Evolutionary conservation across 768 basidiomycete genomes (phyloP).

Genomic region (Saitozyma sp.): DNA sequence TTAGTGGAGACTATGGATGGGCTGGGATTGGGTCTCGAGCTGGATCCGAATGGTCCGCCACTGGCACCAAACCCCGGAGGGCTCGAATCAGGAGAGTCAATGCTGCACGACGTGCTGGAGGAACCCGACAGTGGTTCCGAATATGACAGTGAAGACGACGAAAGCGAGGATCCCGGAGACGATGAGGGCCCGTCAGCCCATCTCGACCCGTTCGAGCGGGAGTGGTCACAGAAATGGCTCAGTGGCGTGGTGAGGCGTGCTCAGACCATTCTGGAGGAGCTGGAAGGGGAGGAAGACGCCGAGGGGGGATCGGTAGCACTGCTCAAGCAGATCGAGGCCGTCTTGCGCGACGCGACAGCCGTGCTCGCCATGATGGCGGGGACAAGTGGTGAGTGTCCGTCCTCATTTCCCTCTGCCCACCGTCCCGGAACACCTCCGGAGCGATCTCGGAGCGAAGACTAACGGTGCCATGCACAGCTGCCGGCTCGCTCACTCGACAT

Average conservation of each 20-base stretch:
- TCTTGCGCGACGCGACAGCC: conserved; percentile 46
- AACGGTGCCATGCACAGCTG: conserved; percentile 19
- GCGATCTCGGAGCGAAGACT: neutral
- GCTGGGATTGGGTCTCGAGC: conserved; percentile 26
- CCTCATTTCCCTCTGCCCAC: neutral
- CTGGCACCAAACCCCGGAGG: neutral
- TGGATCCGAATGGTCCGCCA: neutral
- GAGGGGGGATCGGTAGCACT: conserved; percentile 5
- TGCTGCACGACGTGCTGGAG: neutral
- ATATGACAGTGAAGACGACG: conserved; percentile 9
- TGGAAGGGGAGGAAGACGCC: conserved; percentile 22
- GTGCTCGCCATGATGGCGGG: conserved; percentile 50
- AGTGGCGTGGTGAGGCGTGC: conserved; percentile 41
- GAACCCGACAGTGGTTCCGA: neutral
- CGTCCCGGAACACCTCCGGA: neutral
- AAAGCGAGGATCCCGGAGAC: conserved; percentile 5
- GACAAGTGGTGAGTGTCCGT: conserved; percentile 38
- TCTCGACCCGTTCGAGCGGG: conserved; percentile 48
- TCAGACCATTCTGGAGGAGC: conserved; percentile 44
- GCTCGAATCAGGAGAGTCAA: neutral
- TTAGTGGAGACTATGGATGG: conserved; percentile 25
- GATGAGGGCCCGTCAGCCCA: conserved; percentile 18
- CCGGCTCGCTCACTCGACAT: conserved; percentile 45
- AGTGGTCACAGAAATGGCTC: conserved; percentile 52
- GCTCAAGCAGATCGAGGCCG: conserved; percentile 31